Evolutionary conservation across 371 early-diverging fungal species (phyloP), one percentile per base, ranked within the genome.

Genomic region (Umbelopsis sp.): DNA sequence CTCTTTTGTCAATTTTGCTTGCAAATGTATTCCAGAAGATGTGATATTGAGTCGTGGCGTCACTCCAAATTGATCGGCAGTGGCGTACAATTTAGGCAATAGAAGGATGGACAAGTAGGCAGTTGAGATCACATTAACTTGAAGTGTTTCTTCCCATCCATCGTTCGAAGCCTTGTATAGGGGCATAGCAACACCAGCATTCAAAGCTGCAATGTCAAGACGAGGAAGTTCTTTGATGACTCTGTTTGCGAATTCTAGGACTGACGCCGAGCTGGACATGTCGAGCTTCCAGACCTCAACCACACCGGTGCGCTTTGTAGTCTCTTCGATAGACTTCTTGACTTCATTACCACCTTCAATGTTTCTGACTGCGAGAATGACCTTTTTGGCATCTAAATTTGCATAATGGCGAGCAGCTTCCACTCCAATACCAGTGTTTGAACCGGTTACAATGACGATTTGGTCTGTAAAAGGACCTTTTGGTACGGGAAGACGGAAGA

Each of bases 81-180:
- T 57, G 16, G 37, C n/a, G 35, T 57, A 57, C 57, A 57, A 1
- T 8, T 57, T 57, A 4, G 57, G 57, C 0, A 57, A 37, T 12
- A 57, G n/a, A 3, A 57, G 57, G 35, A 12, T 8, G 18, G 57
- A 18, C 3, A 57, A 14, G 1, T 10, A 35, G 4, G 57, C 57
- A 35, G 57, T 57, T 5, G 57, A 57, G 35, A 57, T 57, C 6
- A 57, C 57, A 35, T 57, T 57, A 16, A 57, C 57, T 35, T 57
- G 57, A 35, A 57, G 57, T 2, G 32, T 35, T 18, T 57, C 32
- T 16, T 57, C 57, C 25, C 14, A 57, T 32, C 57, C 57, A 4
- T 57, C 57, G 3, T 25, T 20, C 1, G 57, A 57, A 1, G 14
- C 12, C 16, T 35, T 35, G 25, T 8, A 57, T 25, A 18, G 2